Evolutionary conservation across 169 alveolate genomes (phyloP).

Genomic region (Plasmodium coatneyi): DNA sequence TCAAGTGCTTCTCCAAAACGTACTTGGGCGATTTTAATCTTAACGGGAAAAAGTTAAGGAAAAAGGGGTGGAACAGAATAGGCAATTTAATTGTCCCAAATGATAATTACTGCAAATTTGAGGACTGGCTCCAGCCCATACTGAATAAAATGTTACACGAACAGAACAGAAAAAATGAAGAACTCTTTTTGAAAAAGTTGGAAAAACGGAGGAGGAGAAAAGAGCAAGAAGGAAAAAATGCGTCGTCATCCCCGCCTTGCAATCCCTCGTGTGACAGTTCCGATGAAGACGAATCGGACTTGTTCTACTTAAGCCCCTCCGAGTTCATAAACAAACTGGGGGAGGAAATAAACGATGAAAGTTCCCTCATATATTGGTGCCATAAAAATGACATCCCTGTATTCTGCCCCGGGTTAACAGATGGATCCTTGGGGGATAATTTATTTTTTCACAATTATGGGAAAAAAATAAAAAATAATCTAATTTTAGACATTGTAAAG

Average conservation of each 20-base stretch:
- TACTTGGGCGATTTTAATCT: conserved; percentile 91
- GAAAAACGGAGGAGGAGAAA: conserved; percentile 7
- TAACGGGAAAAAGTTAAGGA: conserved; percentile 94
- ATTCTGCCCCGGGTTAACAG: conserved; percentile 99
- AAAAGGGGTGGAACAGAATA: conserved; percentile 97
- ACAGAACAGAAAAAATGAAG: conserved; percentile 82
- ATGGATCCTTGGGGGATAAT: conserved; percentile 99
- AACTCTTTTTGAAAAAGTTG: conserved; percentile 27
- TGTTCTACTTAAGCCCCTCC: conserved; percentile 91
- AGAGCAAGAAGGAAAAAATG: neutral
- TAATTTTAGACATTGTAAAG: conserved; percentile 94
- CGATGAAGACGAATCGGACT: conserved; percentile 84
- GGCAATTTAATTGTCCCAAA: conserved; percentile 98
- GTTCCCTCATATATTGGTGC: conserved; percentile 98
- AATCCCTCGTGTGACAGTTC: neutral
- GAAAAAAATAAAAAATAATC: conserved; percentile 79
- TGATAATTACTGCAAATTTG: conserved; percentile 96
- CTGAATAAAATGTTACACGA: conserved; percentile 94
- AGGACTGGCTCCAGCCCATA: conserved; percentile 97
- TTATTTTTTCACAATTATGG: conserved; percentile 91
- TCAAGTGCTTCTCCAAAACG: conserved; percentile 96
- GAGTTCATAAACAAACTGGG: conserved; percentile 95
- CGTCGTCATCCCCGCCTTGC: neutral
- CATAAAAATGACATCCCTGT: conserved; percentile 98
- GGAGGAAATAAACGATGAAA: conserved; percentile 94